These are phyloP conservation scores for Fusarium penzigii DNA, from an alignment of 2,329 filamentous ascomycete genomes.

Conservation along the genomic window DNA sequence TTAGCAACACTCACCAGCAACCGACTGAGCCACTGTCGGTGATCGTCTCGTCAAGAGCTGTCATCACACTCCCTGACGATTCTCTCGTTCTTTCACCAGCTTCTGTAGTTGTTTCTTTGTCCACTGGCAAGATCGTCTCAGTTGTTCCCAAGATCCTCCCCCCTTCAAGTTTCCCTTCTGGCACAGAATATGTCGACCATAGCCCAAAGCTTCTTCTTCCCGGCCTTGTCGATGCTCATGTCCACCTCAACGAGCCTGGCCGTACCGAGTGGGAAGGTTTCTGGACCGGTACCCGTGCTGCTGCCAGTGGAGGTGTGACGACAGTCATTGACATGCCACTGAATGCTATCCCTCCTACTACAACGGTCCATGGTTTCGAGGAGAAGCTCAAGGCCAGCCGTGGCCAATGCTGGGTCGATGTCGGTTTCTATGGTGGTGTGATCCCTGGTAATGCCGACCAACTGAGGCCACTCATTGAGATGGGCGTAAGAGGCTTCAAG, in stretches of 20 bases:
- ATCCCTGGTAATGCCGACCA: slow-evolving; percentile 85
- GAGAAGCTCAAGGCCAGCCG: slow-evolving; percentile 83
- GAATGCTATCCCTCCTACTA: slow-evolving; percentile 95
- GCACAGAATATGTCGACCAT: slow-evolving; percentile 77
- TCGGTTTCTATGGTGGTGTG: slow-evolving; percentile 96
- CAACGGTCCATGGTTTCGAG: slow-evolving; percentile 77
- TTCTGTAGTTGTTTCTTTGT: slow-evolving; percentile 76
- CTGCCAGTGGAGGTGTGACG: slow-evolving; percentile 93
- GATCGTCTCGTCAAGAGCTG: slow-evolving; percentile 79
- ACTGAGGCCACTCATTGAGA: slow-evolving; percentile 76
- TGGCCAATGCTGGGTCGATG: slow-evolving; percentile 95
- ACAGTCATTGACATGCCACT: slow-evolving; percentile 97
- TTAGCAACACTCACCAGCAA: slow-evolving; percentile 18
- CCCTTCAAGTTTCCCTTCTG: slow-evolving; percentile 68
- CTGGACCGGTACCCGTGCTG: slow-evolving; percentile 89
- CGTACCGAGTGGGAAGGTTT: slow-evolving; percentile 99
- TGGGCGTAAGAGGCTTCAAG: slow-evolving; percentile 93
- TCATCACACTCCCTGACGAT: slow-evolving; percentile 70
- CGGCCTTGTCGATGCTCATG: slow-evolving; percentile 93
- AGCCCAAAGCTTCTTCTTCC: slow-evolving; percentile 83
- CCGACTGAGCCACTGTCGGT: slow-evolving; percentile 60
- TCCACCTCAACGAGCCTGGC: slow-evolving; percentile 96
- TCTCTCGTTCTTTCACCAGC: slow-evolving; percentile 70
- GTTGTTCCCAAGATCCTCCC: slow-evolving; percentile 76
- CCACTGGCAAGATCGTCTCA: slow-evolving; percentile 81